Conservation (phyloP, 2,329 filamentous ascomycete species). For the Aspergillus amoenus region DNA sequence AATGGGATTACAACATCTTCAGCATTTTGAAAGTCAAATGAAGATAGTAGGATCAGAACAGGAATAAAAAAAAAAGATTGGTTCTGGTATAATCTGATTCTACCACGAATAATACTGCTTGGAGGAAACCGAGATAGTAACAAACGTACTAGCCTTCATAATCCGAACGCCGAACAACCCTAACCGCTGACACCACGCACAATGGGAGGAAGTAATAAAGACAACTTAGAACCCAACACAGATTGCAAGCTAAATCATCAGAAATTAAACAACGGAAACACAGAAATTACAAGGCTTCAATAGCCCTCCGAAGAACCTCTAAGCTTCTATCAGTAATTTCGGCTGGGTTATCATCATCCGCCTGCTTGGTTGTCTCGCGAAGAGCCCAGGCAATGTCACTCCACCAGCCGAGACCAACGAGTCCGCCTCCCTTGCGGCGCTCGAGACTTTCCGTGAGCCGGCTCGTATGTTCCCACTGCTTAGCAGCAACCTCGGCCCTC, state of each 20-base stretch:
- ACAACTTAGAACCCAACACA: neutral
- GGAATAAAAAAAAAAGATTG: neutral
- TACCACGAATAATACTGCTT: neutral
- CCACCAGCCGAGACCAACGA: conserved; percentile 79
- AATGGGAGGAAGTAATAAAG: neutral
- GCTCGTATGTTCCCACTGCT: conserved; percentile 93
- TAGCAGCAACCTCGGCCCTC: conserved; percentile 81
- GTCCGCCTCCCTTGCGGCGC: conserved; percentile 72
- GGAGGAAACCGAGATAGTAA: neutral
- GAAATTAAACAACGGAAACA: neutral
- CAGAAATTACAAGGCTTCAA: conserved; percentile 50
- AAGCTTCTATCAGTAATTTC: conserved; percentile 51
- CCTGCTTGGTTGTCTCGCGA: conserved; percentile 47
- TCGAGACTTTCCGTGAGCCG: conserved; percentile 85
- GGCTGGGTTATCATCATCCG: conserved; percentile 30
- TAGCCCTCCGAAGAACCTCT: conserved; percentile 58
- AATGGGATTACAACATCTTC: neutral
- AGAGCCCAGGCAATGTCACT: conserved; percentile 84
- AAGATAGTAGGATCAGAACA: neutral
- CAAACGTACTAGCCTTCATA: neutral
- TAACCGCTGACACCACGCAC: neutral
- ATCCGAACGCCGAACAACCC: neutral
- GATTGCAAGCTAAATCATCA: neutral
- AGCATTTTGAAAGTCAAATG: neutral
- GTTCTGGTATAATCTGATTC: neutral